A percentile compares a stretch with the other conserved stretches of the same genome.
Evolutionary conservation across 345 rosid species (phyloP).

Genomic region (Carallia brachiata): DNA sequence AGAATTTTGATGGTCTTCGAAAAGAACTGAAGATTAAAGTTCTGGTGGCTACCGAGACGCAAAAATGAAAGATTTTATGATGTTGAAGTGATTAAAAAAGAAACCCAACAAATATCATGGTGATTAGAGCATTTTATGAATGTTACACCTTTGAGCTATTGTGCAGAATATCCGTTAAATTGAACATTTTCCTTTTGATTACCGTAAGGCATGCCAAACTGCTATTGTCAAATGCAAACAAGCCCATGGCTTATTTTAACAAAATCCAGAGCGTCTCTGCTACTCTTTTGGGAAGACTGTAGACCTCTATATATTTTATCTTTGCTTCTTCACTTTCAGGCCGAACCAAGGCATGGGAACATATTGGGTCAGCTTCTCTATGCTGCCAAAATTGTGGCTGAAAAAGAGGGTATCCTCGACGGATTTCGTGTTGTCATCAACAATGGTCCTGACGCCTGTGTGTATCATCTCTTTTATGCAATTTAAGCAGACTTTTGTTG

Average conservation of each 20-base stretch:
- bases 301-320: not conserved
- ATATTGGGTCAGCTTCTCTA: constrained; percentile 72
- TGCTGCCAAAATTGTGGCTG: constrained; percentile 85
- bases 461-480: constrained; percentile 24
- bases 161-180: not conserved
- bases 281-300: not conserved
- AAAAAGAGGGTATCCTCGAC: constrained; percentile 80
- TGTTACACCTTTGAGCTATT: not conserved
- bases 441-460: constrained; percentile 76
- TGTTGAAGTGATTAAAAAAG: too few relatives aligned
- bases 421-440: constrained; percentile 94
- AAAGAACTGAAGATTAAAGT: too few relatives aligned
- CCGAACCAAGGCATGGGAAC: constrained; percentile 70
- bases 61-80: too few relatives aligned
- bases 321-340: constrained; percentile 37
- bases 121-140: too few relatives aligned
- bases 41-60: too few relatives aligned
- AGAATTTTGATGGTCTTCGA: too few relatives aligned
- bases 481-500: not conserved
- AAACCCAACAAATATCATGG: too few relatives aligned
- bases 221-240: too few relatives aligned
- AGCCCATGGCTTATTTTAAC: too few relatives aligned
- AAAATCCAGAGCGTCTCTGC: too few relatives aligned
- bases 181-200: not conserved
- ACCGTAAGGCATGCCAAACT: too few relatives aligned